Percentiles rank a stretch among this genome's conserved stretches.
phyloP scores from a whole-genome alignment of 2,329 filamentous ascomycete genomes.

The Cladosporium sp. region DNA sequence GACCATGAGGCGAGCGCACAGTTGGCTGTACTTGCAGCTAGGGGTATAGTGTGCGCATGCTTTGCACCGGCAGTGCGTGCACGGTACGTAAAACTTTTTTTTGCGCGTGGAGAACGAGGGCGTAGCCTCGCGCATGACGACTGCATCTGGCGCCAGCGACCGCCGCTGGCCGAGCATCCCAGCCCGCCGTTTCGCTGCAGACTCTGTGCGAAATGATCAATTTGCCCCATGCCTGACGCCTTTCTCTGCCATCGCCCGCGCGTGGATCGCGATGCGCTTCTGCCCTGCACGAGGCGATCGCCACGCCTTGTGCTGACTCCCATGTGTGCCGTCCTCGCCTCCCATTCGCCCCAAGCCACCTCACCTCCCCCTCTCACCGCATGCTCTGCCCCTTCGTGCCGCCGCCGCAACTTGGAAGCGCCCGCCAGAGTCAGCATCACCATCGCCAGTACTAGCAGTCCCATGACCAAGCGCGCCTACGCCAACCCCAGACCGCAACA shows the following conservation, averaged over 20 bases:
- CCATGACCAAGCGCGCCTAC: not conserved
- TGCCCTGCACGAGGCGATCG: not conserved
- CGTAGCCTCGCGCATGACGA: conserved; percentile 5
- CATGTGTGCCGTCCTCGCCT: not conserved
- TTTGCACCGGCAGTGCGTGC: conserved; percentile 4
- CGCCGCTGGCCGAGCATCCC: conserved; percentile 3
- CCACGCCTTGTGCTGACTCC: not conserved
- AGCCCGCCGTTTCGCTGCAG: not conserved
- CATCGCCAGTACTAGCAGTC: not conserved
- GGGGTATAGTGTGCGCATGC: conserved; percentile 12
- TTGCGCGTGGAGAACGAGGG: conserved; percentile 1
- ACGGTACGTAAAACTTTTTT: conserved; percentile 13
- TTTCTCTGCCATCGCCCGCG: too few relatives aligned
- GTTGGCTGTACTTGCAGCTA: conserved; percentile 18
- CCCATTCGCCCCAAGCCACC: not conserved
- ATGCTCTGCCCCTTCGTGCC: not conserved
- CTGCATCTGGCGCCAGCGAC: not conserved
- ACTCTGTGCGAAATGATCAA: not conserved
- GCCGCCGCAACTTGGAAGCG: not conserved
- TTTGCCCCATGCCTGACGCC: not conserved
- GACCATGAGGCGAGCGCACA: not conserved
- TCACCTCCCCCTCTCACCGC: not conserved
- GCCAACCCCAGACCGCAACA: conserved; percentile 4
- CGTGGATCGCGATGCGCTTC: not conserved
- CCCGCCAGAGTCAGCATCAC: not conserved